Base-by-base conservation (phyloP, 352 stramenopile species). In the Globisporangium ultimum region DNA sequence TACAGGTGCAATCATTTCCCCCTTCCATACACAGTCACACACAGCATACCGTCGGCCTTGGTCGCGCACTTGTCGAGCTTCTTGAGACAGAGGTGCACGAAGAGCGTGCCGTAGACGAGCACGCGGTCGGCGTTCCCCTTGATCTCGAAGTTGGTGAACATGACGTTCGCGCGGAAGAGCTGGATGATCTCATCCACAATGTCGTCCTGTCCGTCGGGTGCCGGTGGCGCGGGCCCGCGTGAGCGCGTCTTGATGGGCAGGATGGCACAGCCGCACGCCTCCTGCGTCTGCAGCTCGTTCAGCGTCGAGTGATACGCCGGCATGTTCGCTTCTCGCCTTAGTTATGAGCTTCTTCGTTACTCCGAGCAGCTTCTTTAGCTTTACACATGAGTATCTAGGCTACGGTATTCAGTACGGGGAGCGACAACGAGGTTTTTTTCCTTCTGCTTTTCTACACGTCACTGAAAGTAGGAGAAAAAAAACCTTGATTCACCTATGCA, bases 71-170 rank as follows among this genome's bases (percentile, higher is more conserved):
- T 78, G 62, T 97, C 91, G 21, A 96, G 68, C 64, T 96, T 94
- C 78, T 96, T 96, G 17, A 98, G 78, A 60, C 85, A 96, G 55
- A 96, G 64, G 66, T 96, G 84, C 34, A 95, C 88, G 67, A 94
- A 97, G 21, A 98, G 79, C 58, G 92, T 98, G 49, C 96, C 84
- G 76, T 98, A 98, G 65, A 98, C 93, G 52, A 98, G 78, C 64
- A 96, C 91, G 53, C 91, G 87, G 73, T 98, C 92, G 43, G 89
- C 87, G 54, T 77, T 78, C 45, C 90, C 90, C 58, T 97, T 91
- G 64, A 98, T 89, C 67, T 96, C 88, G 64, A 94, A 98, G 74
- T 97, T 97, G 41, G 89, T 94, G 67, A 98, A 98, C 21, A 98
- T 71, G 42, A 98, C 87, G 73, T 98, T 98, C 6, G 89, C 90